Conservation (phyloP, 306 rosid genomes). For the Phaseolus lunatus region DNA sequence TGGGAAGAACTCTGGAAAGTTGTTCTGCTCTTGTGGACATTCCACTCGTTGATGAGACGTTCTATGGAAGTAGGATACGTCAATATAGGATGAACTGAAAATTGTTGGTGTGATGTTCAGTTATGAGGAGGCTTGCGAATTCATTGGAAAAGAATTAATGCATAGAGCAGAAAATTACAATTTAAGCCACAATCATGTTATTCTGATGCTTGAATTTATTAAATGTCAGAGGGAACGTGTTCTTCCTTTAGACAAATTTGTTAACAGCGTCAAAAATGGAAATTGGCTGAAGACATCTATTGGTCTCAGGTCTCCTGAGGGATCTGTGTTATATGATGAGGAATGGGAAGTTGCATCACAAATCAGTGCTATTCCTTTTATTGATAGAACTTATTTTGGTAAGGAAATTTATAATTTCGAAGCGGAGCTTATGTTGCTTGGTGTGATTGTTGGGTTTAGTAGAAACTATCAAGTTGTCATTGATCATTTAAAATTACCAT, state of each 20-base stretch:
- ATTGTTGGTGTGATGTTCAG: conserved; percentile 71
- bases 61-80: conserved; percentile 55
- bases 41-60: conserved; percentile 61
- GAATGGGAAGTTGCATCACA: conserved; percentile 63
- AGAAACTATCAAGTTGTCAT: conserved; percentile 49
- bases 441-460: conserved; percentile 55
- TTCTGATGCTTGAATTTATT: no score
- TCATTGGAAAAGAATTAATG: conserved; percentile 69
- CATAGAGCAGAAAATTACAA: conserved; percentile 51
- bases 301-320: conserved; percentile 66
- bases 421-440: conserved; percentile 70
- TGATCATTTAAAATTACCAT: conserved; percentile 57
- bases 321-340: conserved; percentile 58
- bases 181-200: no score
- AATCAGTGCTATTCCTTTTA: conserved; percentile 74
- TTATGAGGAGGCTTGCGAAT: conserved; percentile 61
- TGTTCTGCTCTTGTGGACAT: conserved; percentile 70
- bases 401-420: conserved; percentile 52
- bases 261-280: conserved; percentile 48
- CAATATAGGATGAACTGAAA: conserved; percentile 63
- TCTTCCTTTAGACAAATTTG: conserved; percentile 49
- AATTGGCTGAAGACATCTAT: conserved; percentile 64
- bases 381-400: no score
- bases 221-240: no score
- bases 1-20: no score